Base-by-base conservation (phyloP, 306 rosid species). In the Acmispon strigosus region DNA sequence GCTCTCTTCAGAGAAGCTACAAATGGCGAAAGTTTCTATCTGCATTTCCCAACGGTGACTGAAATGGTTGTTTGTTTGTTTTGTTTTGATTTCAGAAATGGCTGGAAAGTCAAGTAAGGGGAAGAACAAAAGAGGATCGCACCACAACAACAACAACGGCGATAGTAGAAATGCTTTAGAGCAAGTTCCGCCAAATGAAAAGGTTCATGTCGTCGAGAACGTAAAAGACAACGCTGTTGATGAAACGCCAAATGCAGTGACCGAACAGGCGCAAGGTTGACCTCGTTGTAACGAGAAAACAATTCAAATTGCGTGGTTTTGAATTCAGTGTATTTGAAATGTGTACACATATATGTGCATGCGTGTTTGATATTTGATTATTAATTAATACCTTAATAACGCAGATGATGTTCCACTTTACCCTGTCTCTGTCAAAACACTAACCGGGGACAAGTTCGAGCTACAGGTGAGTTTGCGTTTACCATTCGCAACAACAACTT, bases 391-490 rank as follows among this genome's bases (percentile, higher is more conserved):
- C 50, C 16, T 45, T 45, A 17, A 45, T 45, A 5, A n/a, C 80
- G 84, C 89, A 91, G 96, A 86, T 36, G 97, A 88, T 51, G 79
- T 87, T 68, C 89, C 78, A 45, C 89, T 84, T 66, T 88, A 68
- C 34, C 82, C 87, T 8, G 77, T 89, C 19, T 45, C 89, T 60
- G 90, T 86, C 79, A 91, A 89, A 86, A 80, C 89, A 64, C 85
- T 82, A 51, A 82, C 77, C 51, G 96, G 92, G 19, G 97, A 91
- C 59, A 91, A 86, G 83, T 89, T 88, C 70, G 96, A 88, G 58
- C 82, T 91, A 32, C 96, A 88, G 79, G 97, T 86, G 76, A 80
- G 84, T 78, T 43, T 18, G 3, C 8, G 10, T 66, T 13, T 39
- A 10, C 44, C 5, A 39, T 39, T 39, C 44, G 9, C 13, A 2